Evolutionary conservation across 2,329 filamentous ascomycete species (phyloP), one percentile per base, ranked within the genome.

Genomic region (Botrytis deweyae): DNA sequence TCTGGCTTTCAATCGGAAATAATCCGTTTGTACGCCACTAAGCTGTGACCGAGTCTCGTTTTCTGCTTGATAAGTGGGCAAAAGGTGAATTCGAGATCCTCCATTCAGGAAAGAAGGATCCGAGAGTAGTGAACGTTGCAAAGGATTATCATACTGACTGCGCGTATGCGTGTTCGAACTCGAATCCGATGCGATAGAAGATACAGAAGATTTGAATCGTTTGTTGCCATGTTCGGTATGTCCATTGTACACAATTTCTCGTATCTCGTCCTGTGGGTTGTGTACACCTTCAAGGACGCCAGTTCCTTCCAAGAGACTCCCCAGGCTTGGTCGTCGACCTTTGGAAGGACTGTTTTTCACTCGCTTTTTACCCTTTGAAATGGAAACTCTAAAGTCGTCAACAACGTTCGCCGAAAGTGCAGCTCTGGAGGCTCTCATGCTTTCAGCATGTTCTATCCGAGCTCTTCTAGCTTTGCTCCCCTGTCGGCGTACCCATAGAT

Each of bases 1-100:
- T 62, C 81, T 77, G 18, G 81, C 81, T 76, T 82, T 82, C 22
- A 82, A 74, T 33, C 81, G 78, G 70, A 82, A 82, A 71, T 82
- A 82, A 72, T 82, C 81, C 5, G 80, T 81, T 55, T 80, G 76
- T 9, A 82, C 80, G 7, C 81, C 81, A 72, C 79, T 82, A 12
- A 77, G 63, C 67, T 79, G 78, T 38, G 73, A 75, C 33, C 77
- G 76, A 29, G 62, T 70, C 52, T 80, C 79, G 33, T 80, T 74
- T 18, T 75, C 68, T 5, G 64, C 42, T 65, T 70, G 74, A 49
- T 78, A 79, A n/a, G 76, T 76, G 9, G 76, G 71, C 62, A 80
- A 73, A 3, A 79, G 73, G 73, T 80, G 79, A 36, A 80, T 80
- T 62, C 80, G 76, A 36, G 80, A 81, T 49, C 76, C 77, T 29